phyloP scores from a whole-genome alignment of 1,139 yeast genomes.

The Kodamaea alishanica region DNA sequence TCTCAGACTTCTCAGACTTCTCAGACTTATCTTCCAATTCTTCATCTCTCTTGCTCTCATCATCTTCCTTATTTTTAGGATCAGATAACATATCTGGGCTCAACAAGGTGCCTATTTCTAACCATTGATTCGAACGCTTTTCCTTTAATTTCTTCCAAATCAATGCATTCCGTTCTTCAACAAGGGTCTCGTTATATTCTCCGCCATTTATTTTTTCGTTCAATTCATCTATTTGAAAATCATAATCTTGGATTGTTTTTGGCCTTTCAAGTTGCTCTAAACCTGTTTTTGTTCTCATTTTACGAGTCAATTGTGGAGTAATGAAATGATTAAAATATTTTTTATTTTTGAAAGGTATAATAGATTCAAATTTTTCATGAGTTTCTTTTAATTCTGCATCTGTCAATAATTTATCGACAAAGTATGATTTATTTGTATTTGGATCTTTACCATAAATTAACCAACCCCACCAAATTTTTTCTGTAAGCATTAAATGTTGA shows the following conservation, averaged over 20 bases:
- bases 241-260: slow-evolving; percentile 3
- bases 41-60: slow-evolving; percentile 9
- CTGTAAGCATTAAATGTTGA: slow-evolving; percentile 27
- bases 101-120: slow-evolving; percentile 11
- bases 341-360: slow-evolving; percentile 31
- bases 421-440: slow-evolving; percentile 27
- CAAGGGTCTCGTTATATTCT: slow-evolving; percentile 10
- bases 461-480: slow-evolving; percentile 44
- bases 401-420: slow-evolving; percentile 22
- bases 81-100: slow-evolving; percentile 16
- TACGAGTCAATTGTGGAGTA: slow-evolving; percentile 43
- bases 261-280: slow-evolving; percentile 18
- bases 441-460: slow-evolving; percentile 38
- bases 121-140: slow-evolving; percentile 18
- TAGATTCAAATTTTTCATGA: slow-evolving; percentile 16
- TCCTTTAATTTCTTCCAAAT: slow-evolving; percentile 30
- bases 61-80: slow-evolving; percentile 5
- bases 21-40: slow-evolving; percentile 7
- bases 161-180: slow-evolving; percentile 26
- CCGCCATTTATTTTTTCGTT: slow-evolving; percentile 12
- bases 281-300: slow-evolving; percentile 38
- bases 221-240: slow-evolving; percentile 11
- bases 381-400: slow-evolving; percentile 21
- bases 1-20: slow-evolving; percentile 5
- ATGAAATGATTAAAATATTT: slow-evolving; percentile 41